Conservation (phyloP, 208 protist genomes). For the Borovskyia barvae region DNA sequence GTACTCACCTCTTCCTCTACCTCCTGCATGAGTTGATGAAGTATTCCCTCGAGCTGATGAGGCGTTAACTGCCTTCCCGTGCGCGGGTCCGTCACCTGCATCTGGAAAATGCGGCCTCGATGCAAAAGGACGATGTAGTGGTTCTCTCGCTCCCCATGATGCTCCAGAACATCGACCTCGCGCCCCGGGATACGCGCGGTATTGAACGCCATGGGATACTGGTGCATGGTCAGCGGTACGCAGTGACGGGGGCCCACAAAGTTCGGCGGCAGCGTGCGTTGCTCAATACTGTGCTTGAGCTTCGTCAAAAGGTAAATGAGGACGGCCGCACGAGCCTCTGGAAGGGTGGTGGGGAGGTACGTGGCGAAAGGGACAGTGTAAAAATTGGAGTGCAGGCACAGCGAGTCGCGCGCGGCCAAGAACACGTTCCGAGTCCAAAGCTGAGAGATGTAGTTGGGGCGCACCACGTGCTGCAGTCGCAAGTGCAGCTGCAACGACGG, state of each 20-base stretch:
- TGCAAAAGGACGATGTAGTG: constrained; percentile 72
- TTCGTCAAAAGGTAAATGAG: constrained; percentile 56
- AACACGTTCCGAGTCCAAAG: constrained; percentile 91
- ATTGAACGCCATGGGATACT: constrained; percentile 82
- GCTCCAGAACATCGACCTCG: constrained; percentile 66
- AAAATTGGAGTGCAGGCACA: constrained; percentile 91
- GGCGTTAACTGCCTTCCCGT: constrained; percentile 50
- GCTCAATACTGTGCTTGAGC: constrained; percentile 68
- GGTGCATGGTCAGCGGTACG: constrained; percentile 84
- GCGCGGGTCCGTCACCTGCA: constrained; percentile 48
- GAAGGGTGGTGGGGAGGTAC: constrained; percentile 43
- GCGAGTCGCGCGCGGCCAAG: constrained; percentile 58
- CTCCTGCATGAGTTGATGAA: constrained; percentile 41
- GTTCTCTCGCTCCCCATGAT: constrained; percentile 44
- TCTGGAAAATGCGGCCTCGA: constrained; percentile 66
- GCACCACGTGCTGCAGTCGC: constrained; percentile 61
- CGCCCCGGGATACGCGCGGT: constrained; percentile 83
- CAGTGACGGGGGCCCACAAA: constrained; percentile 42
- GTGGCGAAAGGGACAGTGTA: constrained; percentile 74
- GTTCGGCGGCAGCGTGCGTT: constrained; percentile 51
- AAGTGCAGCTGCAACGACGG: constrained; percentile 71
- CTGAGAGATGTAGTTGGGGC: constrained; percentile 80
- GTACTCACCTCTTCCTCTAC: constrained; percentile 49
- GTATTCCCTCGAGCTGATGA: constrained; percentile 49
- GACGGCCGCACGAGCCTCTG: constrained; percentile 61